Percentiles rank a stretch among this genome's conserved stretches.
These are phyloP conservation scores for Cenchrus purpureus DNA, from an alignment of 176 grass and related monocot genomes.

Conservation along the genomic window DNA sequence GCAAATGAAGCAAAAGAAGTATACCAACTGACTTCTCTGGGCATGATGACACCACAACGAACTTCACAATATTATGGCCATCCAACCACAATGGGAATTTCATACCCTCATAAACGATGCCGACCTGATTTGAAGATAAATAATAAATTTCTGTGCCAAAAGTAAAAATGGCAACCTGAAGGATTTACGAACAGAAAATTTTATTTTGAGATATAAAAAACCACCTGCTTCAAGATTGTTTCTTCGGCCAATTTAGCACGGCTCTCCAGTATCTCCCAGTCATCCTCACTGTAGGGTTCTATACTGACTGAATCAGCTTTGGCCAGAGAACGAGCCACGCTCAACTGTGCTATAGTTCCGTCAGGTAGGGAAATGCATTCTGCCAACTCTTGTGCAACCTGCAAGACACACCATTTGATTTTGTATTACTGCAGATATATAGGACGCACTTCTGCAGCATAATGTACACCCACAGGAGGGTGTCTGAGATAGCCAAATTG, in stretches of 20 bases:
- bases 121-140: conserved; percentile 70
- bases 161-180: background rate
- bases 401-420: conserved; percentile 31
- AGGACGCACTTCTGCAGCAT: background rate
- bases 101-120: conserved; percentile 87
- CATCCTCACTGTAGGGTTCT: conserved; percentile 85
- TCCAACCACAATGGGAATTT: conserved; percentile 96
- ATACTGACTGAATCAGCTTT: conserved; percentile 77
- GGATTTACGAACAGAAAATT: background rate
- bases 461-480: background rate
- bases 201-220: background rate
- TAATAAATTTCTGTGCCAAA: background rate
- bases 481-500: background rate
- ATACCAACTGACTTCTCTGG: conserved; percentile 78
- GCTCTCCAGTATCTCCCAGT: conserved; percentile 97
- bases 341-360: conserved; percentile 61
- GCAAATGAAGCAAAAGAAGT: conserved; percentile 11
- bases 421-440: conserved; percentile 22
- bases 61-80: conserved; percentile 88
- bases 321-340: conserved; percentile 62
- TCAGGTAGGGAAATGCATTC: conserved; percentile 80
- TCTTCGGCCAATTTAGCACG: conserved; percentile 89
- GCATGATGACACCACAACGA: conserved; percentile 71
- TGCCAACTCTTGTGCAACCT: conserved; percentile 82
- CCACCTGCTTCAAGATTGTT: conserved; percentile 84